Evolutionary conservation across 306 rosid species (phyloP), one percentile per base, ranked within the genome.

Genomic region (Phaseolus lunatus): DNA sequence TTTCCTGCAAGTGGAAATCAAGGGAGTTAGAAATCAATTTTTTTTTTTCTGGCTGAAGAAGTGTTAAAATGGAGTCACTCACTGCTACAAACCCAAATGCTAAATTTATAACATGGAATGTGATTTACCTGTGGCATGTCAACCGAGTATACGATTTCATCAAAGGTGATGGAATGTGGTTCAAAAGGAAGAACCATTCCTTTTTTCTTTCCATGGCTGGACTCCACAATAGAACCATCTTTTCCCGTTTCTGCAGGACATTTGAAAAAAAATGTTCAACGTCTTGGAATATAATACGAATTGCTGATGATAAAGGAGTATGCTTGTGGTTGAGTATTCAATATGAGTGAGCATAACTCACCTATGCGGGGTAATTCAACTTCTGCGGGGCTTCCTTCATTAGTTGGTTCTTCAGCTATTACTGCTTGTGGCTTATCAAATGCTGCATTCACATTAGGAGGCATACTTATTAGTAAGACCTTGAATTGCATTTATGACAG

Each of bases 141-240:
- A 67, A 89, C 90, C 23, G 93, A 82, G 84, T 89, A 89, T 19
- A 59, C 29, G 0, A 89, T 44, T 8, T 89, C 89, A 64, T 89
- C 86, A 63, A 89, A 89, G 22, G 87, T 83, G 68, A 89, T 89
- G 0, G 86, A 77, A 73, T 86, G 85, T 9, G 85, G 92, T 7
- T 84, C 88, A 69, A 88, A 88, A 22, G 92, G 92, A 86, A 88
- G 92, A 78, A 88, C 85, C 92, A 88, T 88, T 82, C 92, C 92
- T 35, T 79, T 84, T 63, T 84, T 88, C 27, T 68, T 70, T 65
- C 78, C 82, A 1, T 70, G 80, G 81, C 80, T 68, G 3, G 84
- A 80, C 27, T 77, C 85, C 15, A 5, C 43, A 22, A 54, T 14
- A 77, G 68, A 61, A 67, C 16, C 61, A 33, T 3, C 59, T 72